A percentile compares a stretch with the other conserved stretches of the same genome.
phyloP scores from a whole-genome alignment of 805 yeast genomes.

The Metschnikowia koreensis region DNA sequence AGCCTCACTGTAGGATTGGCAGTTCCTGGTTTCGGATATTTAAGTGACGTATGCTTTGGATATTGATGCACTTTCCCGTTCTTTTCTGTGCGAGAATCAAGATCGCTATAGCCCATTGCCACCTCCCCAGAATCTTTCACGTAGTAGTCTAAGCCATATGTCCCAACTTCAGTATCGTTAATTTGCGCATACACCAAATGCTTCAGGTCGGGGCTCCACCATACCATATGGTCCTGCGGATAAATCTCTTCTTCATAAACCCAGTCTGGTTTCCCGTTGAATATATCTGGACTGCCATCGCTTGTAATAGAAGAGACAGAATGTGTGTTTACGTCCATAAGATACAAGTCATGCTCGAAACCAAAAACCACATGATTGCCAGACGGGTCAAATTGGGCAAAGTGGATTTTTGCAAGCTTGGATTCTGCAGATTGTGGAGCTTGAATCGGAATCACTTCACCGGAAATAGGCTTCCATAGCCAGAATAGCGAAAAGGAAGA shows the following conservation, averaged over 20 bases:
- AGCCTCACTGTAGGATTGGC: constrained; percentile 55
- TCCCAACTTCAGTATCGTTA: constrained; percentile 59
- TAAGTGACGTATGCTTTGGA: constrained; percentile 46
- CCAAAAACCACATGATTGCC: constrained; percentile 58
- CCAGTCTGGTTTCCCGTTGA: constrained; percentile 80
- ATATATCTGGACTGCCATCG: constrained; percentile 52
- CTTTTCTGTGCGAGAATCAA: not conserved
- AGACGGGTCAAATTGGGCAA: constrained; percentile 60
- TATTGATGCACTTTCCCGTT: constrained; percentile 35
- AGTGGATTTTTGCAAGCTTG: constrained; percentile 24
- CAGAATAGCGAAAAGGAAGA: constrained; percentile 38
- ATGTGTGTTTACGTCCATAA: constrained; percentile 36
- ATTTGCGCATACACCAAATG: constrained; percentile 53
- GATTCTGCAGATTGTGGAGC: constrained; percentile 20
- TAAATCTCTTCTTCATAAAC: constrained; percentile 80
- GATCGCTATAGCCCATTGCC: constrained; percentile 11
- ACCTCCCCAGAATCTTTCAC: constrained; percentile 30
- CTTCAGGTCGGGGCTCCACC: constrained; percentile 72
- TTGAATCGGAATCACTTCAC: constrained; percentile 33
- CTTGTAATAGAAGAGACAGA: constrained; percentile 37
- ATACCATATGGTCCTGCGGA: constrained; percentile 54
- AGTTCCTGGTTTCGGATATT: constrained; percentile 75
- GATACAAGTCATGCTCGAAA: constrained; percentile 51
- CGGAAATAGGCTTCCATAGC: constrained; percentile 30
- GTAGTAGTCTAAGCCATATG: constrained; percentile 52